These are phyloP conservation scores for Sclerotinia borealis DNA, from an alignment of 2,329 filamentous ascomycete genomes.

Conservation along the genomic window DNA sequence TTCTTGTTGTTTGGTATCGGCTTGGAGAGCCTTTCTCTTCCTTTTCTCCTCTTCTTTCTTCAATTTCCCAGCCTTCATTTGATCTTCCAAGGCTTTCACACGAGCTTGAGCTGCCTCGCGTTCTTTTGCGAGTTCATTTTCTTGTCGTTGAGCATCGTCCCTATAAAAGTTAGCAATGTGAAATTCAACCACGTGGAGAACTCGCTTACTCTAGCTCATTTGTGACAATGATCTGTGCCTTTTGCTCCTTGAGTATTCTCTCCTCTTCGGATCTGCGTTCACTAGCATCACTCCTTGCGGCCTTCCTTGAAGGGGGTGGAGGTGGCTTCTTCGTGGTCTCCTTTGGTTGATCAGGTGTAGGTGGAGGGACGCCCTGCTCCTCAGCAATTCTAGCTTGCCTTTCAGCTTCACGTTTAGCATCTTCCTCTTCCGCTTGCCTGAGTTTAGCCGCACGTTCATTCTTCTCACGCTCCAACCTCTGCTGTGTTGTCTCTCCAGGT, in stretches of 20 bases:
- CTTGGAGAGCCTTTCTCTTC: slow-evolving; percentile 79
- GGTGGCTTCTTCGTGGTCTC: slow-evolving; percentile 61
- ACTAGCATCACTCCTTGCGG: slow-evolving; percentile 52
- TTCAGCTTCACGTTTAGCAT: slow-evolving; percentile 80
- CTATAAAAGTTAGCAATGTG: slow-evolving; percentile 41
- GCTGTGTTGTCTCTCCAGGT: slow-evolving; percentile 70
- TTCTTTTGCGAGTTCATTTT: slow-evolving; percentile 74
- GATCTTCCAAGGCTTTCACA: slow-evolving; percentile 84
- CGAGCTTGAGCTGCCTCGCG: slow-evolving; percentile 76
- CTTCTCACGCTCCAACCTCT: slow-evolving; percentile 82
- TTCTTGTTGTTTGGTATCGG: slow-evolving; percentile 85
- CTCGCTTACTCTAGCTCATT: slow-evolving; percentile 74
- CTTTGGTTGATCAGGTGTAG: slow-evolving; percentile 19
- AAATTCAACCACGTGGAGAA: neutral
- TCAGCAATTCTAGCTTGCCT: slow-evolving; percentile 49
- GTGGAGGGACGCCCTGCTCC: slow-evolving; percentile 31
- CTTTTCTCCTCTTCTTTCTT: slow-evolving; percentile 96
- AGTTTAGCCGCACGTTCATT: slow-evolving; percentile 82
- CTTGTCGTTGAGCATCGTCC: slow-evolving; percentile 65
- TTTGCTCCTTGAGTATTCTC: slow-evolving; percentile 63
- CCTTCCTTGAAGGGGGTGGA: slow-evolving; percentile 75
- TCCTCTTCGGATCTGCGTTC: slow-evolving; percentile 55
- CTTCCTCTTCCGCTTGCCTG: slow-evolving; percentile 87
- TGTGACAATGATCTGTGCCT: slow-evolving; percentile 67
- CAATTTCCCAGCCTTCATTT: slow-evolving; percentile 86